Evolutionary conservation across 192 early-diverging fungal species (phyloP).

Genomic region (Podila clonocystis): DNA sequence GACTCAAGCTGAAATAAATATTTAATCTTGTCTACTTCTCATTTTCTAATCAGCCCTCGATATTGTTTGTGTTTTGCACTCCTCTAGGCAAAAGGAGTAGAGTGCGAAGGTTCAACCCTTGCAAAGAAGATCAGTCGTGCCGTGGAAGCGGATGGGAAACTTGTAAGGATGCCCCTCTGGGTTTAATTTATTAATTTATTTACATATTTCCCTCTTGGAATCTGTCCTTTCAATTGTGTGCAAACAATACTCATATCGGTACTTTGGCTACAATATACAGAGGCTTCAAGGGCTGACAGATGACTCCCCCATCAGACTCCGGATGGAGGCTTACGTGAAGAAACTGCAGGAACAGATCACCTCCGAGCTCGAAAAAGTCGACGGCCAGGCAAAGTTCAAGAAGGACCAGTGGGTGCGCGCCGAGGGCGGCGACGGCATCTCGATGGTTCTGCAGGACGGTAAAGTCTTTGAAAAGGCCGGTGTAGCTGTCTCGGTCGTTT

Average conservation of each 20-base stretch:
- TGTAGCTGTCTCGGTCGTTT: constrained; percentile 90
- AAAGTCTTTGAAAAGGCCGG: constrained; percentile 98
- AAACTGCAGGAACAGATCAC: constrained; percentile 84
- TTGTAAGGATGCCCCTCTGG: no score
- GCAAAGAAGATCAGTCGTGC: no score
- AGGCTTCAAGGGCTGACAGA: constrained; percentile 56
- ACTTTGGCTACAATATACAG: not conserved
- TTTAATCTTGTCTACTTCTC: no score
- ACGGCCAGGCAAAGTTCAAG: constrained; percentile 68
- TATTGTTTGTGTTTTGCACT: no score
- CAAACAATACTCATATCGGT: no score
- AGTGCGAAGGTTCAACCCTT: no score
- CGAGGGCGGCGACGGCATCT: constrained; percentile 94
- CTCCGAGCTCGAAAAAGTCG: constrained; percentile 69
- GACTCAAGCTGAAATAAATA: not conserved
- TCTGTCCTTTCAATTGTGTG: no score
- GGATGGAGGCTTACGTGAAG: constrained; percentile 85
- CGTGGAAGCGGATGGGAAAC: no score
- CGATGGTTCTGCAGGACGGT: constrained; percentile 93
- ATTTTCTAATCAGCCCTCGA: no score
- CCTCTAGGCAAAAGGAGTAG: no score
- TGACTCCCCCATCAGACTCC: constrained; percentile 74
- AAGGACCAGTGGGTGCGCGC: constrained; percentile 86
- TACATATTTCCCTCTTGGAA: no score
- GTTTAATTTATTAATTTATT: no score